Conservation (phyloP, 1,139 yeast species). For the Taphrina wiesneri region DNA sequence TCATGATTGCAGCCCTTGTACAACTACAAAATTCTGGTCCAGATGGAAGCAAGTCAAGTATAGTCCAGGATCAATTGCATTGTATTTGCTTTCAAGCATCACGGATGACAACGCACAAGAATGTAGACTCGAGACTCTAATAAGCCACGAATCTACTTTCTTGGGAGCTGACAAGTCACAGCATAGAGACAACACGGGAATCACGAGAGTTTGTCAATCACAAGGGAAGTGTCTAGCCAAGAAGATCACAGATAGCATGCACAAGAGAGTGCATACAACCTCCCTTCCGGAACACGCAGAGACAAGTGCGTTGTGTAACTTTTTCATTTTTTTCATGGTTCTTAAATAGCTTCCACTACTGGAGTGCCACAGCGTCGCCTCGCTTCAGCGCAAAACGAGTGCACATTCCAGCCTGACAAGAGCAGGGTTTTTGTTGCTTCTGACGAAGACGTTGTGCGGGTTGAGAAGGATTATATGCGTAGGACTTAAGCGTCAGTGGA, state of each 20-base stretch:
- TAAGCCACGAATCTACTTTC: not conserved
- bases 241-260: constrained; percentile 15
- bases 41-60: not conserved
- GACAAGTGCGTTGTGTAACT: constrained; percentile 25
- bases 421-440: not conserved
- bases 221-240: constrained; percentile 26
- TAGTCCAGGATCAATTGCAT: not conserved
- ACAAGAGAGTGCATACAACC: not conserved
- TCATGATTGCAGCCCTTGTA: no score
- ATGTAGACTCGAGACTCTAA: not conserved
- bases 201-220: not conserved
- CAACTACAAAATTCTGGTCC: no score
- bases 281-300: constrained; percentile 22
- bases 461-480: not conserved
- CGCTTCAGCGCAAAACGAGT: not conserved
- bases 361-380: not conserved
- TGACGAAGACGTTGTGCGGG: not conserved
- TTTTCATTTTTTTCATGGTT: not conserved
- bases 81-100: not conserved
- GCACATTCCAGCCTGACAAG: not conserved
- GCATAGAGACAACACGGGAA: not conserved
- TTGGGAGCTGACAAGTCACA: not conserved
- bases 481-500: constrained; percentile 12
- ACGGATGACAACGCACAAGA: not conserved
- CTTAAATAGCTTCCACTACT: not conserved